phyloP scores from a whole-genome alignment of 768 basidiomycete genomes.

The Russula compacta region DNA sequence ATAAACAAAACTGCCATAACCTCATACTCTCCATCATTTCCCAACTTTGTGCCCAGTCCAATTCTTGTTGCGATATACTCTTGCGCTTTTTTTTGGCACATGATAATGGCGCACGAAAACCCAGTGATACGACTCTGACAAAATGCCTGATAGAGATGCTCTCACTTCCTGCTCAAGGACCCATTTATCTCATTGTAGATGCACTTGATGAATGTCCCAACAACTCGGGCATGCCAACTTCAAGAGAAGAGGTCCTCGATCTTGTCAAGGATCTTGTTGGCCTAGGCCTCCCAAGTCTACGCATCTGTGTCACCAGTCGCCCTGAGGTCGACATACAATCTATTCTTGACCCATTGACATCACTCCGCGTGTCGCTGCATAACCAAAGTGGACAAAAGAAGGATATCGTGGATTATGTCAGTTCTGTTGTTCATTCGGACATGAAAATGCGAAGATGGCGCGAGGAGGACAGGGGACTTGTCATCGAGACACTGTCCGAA shows the following conservation, averaged over 20 bases:
- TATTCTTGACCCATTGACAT: background rate
- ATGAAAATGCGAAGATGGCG: constrained; percentile 1
- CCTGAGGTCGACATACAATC: background rate
- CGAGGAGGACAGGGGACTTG: background rate
- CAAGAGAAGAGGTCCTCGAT: background rate
- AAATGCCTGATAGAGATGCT: background rate
- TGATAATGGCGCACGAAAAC: background rate
- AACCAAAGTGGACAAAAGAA: background rate
- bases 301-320: background rate
- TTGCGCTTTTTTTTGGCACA: background rate
- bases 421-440: background rate
- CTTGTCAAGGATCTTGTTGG: background rate
- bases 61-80: background rate
- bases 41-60: background rate
- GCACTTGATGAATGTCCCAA: background rate
- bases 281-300: background rate
- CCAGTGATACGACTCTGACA: background rate
- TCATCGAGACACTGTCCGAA: background rate
- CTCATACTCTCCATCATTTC: background rate
- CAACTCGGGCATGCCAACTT: background rate
- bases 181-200: background rate
- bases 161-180: background rate
- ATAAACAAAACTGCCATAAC: background rate
- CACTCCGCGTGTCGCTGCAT: background rate
- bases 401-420: background rate